A percentile compares a stretch with the other conserved stretches of the same genome.
Conservation (phyloP, 2,329 filamentous ascomycete species). For the Graphium sp. region DNA sequence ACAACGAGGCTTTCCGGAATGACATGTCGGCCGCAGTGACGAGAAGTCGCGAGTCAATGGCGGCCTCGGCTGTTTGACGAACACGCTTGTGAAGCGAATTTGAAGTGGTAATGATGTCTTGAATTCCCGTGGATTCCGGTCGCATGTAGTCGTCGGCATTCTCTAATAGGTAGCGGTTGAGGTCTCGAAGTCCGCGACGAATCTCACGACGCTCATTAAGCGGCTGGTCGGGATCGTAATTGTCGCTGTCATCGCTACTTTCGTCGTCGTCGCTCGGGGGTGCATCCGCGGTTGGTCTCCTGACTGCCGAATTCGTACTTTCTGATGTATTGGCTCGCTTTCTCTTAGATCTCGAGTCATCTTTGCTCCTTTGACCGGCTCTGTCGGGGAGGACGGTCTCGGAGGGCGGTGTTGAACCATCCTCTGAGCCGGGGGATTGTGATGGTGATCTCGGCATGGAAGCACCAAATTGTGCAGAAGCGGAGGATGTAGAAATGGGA, state of each 20-base stretch:
- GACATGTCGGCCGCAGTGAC: conserved; percentile 68
- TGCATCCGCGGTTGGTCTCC: conserved; percentile 8
- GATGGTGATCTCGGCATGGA: no score
- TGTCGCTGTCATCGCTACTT: conserved; percentile 15
- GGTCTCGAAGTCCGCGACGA: conserved; percentile 51
- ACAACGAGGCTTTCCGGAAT: conserved; percentile 58
- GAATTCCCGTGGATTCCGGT: conserved; percentile 45
- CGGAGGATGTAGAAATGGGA: no score
- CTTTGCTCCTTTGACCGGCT: neutral
- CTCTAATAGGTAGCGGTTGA: conserved; percentile 44
- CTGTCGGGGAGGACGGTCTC: no score
- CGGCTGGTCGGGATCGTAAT: conserved; percentile 73
- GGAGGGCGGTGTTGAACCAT: no score
- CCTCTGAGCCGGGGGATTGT: no score
- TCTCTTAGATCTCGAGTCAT: conserved; percentile 13
- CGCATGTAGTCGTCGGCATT: conserved; percentile 59
- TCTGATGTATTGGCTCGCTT: conserved; percentile 13
- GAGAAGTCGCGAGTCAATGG: conserved; percentile 74
- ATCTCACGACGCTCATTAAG: conserved; percentile 54
- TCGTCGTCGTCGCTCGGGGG: conserved; percentile 5
- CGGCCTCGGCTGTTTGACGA: conserved; percentile 80
- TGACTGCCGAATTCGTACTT: no score
- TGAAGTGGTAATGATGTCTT: conserved; percentile 47
- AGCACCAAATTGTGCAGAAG: no score
- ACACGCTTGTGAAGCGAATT: conserved; percentile 51